These are phyloP conservation scores for Lactarius sp. DNA, from an alignment of 768 basidiomycete genomes.

Conservation along the genomic window DNA sequence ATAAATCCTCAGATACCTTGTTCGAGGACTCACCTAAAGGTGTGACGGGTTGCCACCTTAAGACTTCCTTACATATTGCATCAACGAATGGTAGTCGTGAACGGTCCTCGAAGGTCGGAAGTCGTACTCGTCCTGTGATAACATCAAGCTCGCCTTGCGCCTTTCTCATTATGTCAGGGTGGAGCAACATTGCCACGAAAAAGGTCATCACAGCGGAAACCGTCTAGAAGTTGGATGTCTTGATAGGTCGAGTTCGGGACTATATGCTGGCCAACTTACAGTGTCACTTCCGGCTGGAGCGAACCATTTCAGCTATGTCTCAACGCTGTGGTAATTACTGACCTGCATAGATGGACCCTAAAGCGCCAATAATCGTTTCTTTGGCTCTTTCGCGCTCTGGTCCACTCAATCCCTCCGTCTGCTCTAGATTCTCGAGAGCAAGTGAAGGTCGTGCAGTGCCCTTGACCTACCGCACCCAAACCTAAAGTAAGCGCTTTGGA, in stretches of 20 bases:
- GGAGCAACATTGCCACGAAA: slow-evolving; percentile 28
- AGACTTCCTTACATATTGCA: slow-evolving; percentile 27
- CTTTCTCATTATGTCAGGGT: slow-evolving; percentile 28
- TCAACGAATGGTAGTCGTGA: slow-evolving; percentile 27
- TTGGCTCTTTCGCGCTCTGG: neutral
- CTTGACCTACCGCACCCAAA: neutral
- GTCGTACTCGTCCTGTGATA: slow-evolving; percentile 27
- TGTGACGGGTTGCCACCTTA: slow-evolving; percentile 27
- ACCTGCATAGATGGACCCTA: neutral
- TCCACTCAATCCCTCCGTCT: neutral
- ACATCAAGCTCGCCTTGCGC: slow-evolving; percentile 32
- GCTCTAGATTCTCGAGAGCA: neutral
- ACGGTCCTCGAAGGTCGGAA: slow-evolving; percentile 31
- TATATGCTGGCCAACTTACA: neutral
- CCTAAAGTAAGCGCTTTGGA: neutral
- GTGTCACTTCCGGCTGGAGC: neutral
- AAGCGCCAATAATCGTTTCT: neutral
- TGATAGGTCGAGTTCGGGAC: no score
- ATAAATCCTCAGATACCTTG: neutral
- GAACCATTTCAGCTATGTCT: neutral
- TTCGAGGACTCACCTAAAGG: slow-evolving; percentile 23
- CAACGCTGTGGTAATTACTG: neutral
- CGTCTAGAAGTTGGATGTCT: neutral
- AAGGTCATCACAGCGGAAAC: slow-evolving; percentile 9
- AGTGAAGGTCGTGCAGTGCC: neutral